Percentiles rank a stretch among this genome's conserved stretches.
These are phyloP conservation scores for Candida albicans DNA, from an alignment of 1,139 yeast genomes.

Conservation along the genomic window DNA sequence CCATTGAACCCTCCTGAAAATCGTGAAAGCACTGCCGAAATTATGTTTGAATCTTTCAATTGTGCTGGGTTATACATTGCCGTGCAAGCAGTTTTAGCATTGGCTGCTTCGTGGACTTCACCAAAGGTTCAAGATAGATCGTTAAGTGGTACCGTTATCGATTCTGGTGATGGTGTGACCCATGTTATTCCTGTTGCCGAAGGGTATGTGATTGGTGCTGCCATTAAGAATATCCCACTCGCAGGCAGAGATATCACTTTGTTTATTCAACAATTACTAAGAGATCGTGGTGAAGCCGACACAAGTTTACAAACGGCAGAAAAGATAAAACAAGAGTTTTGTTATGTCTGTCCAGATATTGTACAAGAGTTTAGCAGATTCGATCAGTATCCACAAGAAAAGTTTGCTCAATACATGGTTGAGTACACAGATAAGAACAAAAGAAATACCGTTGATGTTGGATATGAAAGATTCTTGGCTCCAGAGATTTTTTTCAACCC, in stretches of 20 bases:
- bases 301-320: conserved; percentile 95
- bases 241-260: conserved; percentile 98
- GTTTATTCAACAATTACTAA: conserved; percentile 86
- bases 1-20: conserved; percentile 98
- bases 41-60: conserved; percentile 97
- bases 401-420: conserved; percentile 89
- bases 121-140: conserved; percentile 94
- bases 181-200: conserved; percentile 99
- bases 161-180: conserved; percentile 96
- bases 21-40: conserved; percentile 97
- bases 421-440: conserved; percentile 74
- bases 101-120: conserved; percentile 99
- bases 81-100: conserved; percentile 96
- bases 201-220: conserved; percentile 97
- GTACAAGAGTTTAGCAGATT: conserved; percentile 94
- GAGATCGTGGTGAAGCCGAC: conserved; percentile 96
- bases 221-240: conserved; percentile 94
- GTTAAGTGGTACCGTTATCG: conserved; percentile 96
- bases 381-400: conserved; percentile 85
- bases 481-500: conserved; percentile 99
- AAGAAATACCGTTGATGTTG: conserved; percentile 77
- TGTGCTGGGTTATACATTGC: conserved; percentile 98
- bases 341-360: conserved; percentile 96
- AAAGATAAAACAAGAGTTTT: conserved; percentile 90
- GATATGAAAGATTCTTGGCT: conserved; percentile 95